A percentile compares a stretch with the other conserved stretches of the same genome.
Evolutionary conservation across 441 rosid species (phyloP).

Genomic region (Viola pubescens): DNA sequence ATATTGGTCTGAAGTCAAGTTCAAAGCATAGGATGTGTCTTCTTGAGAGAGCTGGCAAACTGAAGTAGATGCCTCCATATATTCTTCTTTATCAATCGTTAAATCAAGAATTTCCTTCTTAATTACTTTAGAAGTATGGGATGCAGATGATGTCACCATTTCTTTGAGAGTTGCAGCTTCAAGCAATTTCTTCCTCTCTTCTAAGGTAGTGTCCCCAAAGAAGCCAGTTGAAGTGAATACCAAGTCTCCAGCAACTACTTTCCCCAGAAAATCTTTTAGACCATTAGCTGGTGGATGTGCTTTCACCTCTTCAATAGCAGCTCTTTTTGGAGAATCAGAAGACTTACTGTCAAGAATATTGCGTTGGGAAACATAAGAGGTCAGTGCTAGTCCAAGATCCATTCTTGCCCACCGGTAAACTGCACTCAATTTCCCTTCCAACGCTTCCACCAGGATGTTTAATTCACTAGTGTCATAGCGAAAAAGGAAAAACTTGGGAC

Average conservation of each 20-base stretch:
- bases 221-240: slow-evolving; percentile 21
- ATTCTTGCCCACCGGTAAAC: slow-evolving; percentile 95
- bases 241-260: slow-evolving; percentile 27
- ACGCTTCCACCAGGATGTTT: slow-evolving; percentile 84
- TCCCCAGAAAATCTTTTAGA: slow-evolving; percentile 30
- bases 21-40: slow-evolving; percentile 25
- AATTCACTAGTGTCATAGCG: slow-evolving; percentile 81
- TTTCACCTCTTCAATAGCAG: slow-evolving; percentile 25
- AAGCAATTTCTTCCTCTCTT: slow-evolving; percentile 25
- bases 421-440: slow-evolving; percentile 95
- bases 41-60: slow-evolving; percentile 34
- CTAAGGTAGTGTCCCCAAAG: slow-evolving; percentile 19
- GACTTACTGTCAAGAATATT: slow-evolving; percentile 34
- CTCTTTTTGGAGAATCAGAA: slow-evolving; percentile 32
- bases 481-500: slow-evolving; percentile 68
- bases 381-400: slow-evolving; percentile 88
- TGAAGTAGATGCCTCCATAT: slow-evolving; percentile 27
- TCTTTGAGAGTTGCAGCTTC: slow-evolving; percentile 30
- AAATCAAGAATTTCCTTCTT: slow-evolving; percentile 19
- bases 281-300: slow-evolving; percentile 29
- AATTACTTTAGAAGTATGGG: slow-evolving; percentile 21
- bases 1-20: slow-evolving; percentile 14
- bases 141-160: slow-evolving; percentile 24
- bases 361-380: slow-evolving; percentile 42
- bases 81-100: slow-evolving; percentile 25